These are phyloP conservation scores for Gossypium australe DNA, from an alignment of 345 rosid species.

Conservation along the genomic window DNA sequence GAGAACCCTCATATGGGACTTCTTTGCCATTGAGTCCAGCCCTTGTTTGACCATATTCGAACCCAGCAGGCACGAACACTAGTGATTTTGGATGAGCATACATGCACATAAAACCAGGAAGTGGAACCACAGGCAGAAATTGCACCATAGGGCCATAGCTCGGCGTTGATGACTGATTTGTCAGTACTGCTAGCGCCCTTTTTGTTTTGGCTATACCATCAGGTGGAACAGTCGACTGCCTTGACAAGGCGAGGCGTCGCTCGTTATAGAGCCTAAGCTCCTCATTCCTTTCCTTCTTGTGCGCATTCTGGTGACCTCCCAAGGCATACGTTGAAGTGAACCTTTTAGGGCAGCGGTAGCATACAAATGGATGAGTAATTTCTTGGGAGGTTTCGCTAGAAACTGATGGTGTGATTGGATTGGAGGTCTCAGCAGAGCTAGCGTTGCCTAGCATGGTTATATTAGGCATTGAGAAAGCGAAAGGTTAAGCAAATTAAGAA, in stretches of 20 bases:
- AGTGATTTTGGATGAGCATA: not conserved
- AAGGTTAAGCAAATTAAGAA: not conserved
- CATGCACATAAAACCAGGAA: not conserved
- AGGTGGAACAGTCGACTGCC: not conserved
- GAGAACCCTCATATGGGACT: not conserved
- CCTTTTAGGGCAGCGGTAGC: not conserved
- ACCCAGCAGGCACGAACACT: not conserved
- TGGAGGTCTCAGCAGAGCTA: not conserved
- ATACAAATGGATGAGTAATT: not conserved
- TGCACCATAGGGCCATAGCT: not conserved
- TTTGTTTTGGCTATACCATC: not conserved
- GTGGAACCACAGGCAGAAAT: not conserved
- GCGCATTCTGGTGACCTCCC: constrained; percentile 8
- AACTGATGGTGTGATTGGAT: not conserved
- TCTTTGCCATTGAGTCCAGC: not conserved
- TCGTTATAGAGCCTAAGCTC: not conserved
- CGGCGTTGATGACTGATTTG: not conserved
- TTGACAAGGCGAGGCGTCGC: not conserved
- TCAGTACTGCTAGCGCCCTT: not conserved
- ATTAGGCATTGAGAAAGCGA: not conserved
- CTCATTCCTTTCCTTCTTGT: not conserved
- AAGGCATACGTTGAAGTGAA: not conserved
- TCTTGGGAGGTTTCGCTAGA: not conserved
- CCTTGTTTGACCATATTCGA: not conserved
- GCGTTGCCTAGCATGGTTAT: not conserved